These are phyloP conservation scores for Aurinia saxatilis DNA, from an alignment of 345 rosid species.

Conservation along the genomic window DNA sequence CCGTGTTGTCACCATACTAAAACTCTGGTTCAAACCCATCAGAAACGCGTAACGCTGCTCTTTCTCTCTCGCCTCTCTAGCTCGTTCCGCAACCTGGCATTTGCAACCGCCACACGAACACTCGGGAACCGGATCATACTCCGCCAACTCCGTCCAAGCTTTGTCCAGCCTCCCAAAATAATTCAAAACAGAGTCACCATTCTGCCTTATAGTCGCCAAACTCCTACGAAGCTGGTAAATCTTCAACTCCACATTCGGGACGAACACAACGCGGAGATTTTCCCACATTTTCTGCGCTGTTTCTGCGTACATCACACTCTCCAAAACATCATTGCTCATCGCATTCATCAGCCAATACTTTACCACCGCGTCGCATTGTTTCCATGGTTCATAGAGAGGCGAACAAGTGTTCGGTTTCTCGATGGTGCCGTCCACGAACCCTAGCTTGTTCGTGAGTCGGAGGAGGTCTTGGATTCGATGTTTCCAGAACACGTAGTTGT, in stretches of 20 bases:
- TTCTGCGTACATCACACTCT: background rate
- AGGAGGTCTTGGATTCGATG: background rate
- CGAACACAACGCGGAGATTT: background rate
- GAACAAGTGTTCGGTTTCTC: background rate
- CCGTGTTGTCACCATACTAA: background rate
- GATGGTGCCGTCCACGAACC: background rate
- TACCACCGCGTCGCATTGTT: background rate
- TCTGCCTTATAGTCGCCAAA: background rate
- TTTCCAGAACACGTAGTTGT: constrained; percentile 5
- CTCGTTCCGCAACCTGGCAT: background rate
- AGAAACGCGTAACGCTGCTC: constrained; percentile 7
- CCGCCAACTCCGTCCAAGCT: constrained; percentile 1
- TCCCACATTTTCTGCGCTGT: background rate
- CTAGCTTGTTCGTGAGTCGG: background rate
- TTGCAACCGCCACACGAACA: constrained; percentile 2
- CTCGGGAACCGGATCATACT: background rate
- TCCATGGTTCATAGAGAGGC: background rate
- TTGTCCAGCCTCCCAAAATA: background rate
- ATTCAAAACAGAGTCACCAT: background rate
- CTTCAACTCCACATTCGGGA: background rate
- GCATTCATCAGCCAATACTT: background rate
- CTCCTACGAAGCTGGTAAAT: background rate
- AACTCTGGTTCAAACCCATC: background rate
- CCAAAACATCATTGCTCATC: background rate
- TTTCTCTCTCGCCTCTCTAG: background rate